Percentiles rank a stretch among this genome's conserved stretches.
Conservation (phyloP, 495 filamentous ascomycete species). For the Penicillium tannophilum region DNA sequence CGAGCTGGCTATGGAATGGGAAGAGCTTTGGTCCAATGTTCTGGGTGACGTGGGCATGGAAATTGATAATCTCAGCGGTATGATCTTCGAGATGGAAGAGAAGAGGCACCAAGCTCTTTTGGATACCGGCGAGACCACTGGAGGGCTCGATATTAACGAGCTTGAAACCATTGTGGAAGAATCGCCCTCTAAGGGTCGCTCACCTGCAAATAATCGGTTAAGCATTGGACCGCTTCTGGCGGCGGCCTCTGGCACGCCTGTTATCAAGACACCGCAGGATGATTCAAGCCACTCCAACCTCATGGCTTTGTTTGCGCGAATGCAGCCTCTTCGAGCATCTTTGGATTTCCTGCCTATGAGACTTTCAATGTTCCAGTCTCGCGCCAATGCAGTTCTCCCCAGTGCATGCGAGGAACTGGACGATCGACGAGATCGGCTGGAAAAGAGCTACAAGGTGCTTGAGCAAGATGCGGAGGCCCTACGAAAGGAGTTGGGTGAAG, state of each 20-base stretch:
- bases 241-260: constrained; percentile 56
- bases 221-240: constrained; percentile 63
- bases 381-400: constrained; percentile 77
- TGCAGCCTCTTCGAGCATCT: constrained; percentile 91
- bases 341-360: constrained; percentile 98
- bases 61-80: constrained; percentile 75
- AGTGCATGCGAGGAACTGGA: constrained; percentile 89
- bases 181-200: constrained; percentile 59
- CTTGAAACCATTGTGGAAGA: constrained; percentile 95
- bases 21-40: constrained; percentile 92
- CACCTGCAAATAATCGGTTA: constrained; percentile 60
- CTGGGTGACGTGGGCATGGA: constrained; percentile 92
- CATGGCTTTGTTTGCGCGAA: constrained; percentile 85
- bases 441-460: constrained; percentile 77
- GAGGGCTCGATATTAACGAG: constrained; percentile 80
- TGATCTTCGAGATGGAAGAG: constrained; percentile 98
- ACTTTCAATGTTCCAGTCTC: constrained; percentile 76
- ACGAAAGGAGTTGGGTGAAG: constrained; percentile 86
- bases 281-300: constrained; percentile 76
- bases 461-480: constrained; percentile 86
- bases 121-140: constrained; percentile 50
- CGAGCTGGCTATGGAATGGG: constrained; percentile 97
- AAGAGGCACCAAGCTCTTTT: constrained; percentile 73
- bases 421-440: constrained; percentile 65
- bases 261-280: constrained; percentile 65